Evolutionary conservation across 306 rosid genomes (phyloP).

Genomic region (Begonia peltatifolia): DNA sequence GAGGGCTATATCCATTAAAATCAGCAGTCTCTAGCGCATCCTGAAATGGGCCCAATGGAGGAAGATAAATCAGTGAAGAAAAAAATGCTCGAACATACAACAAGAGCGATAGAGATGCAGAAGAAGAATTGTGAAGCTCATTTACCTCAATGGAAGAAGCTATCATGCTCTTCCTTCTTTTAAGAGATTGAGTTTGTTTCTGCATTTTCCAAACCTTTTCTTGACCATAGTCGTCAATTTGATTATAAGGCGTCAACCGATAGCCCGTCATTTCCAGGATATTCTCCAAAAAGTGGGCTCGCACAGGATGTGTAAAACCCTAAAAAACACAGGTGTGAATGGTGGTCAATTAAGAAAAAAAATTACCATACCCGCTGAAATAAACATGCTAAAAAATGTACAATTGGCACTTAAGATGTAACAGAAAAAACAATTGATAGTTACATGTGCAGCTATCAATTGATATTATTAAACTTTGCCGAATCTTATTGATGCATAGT

Average conservation of each 20-base stretch:
- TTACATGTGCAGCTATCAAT: no score
- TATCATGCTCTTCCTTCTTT: constrained; percentile 41
- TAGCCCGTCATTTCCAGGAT: constrained; percentile 41
- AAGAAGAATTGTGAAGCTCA: neutral
- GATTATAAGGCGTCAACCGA: constrained; percentile 28
- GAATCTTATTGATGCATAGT: no score
- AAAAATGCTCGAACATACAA: neutral
- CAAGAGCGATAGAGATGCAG: neutral
- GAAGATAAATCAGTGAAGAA: constrained; percentile 3
- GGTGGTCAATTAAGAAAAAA: neutral
- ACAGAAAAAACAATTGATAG: no score
- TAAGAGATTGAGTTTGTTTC: constrained; percentile 29
- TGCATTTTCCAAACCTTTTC: constrained; percentile 49
- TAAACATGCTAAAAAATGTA: no score
- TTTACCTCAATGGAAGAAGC: constrained; percentile 42
- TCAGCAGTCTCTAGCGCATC: constrained; percentile 35
- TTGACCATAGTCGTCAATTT: constrained; percentile 55
- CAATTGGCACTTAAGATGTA: no score
- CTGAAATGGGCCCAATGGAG: constrained; percentile 14
- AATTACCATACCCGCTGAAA: no score
- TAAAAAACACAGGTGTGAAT: constrained; percentile 11
- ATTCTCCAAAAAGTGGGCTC: constrained; percentile 38
- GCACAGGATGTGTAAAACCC: constrained; percentile 50
- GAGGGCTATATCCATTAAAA: constrained; percentile 22
- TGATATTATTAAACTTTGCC: no score